Evolutionary conservation across 208 protist genomes (phyloP).

Genomic region (Trypanosomatidae sp.): DNA sequence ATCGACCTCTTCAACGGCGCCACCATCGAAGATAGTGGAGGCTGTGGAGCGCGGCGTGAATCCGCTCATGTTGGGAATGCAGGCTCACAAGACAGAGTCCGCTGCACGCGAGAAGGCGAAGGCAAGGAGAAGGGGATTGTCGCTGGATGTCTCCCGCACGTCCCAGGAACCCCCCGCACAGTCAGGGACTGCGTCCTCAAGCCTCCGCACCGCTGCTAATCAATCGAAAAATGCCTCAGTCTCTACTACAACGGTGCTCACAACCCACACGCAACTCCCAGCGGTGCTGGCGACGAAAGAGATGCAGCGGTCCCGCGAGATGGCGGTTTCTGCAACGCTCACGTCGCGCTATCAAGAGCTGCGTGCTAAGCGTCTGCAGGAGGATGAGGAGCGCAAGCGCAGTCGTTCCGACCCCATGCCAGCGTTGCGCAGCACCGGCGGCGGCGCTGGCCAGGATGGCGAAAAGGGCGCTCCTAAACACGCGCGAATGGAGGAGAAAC

Average conservation of each 20-base stretch:
- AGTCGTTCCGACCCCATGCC: neutral
- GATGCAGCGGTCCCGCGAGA: conserved; percentile 7
- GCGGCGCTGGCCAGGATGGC: neutral
- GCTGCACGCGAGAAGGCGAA: conserved; percentile 20
- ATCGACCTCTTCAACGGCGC: neutral
- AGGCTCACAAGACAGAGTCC: conserved; percentile 13
- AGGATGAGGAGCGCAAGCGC: conserved; percentile 5
- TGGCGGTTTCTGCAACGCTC: conserved; percentile 6
- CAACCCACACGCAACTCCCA: neutral
- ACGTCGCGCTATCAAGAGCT: conserved; percentile 11
- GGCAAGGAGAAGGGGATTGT: neutral
- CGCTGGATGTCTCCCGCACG: neutral
- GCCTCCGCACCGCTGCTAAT: neutral
- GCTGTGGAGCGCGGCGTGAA: conserved; percentile 24
- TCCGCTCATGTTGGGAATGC: conserved; percentile 13
- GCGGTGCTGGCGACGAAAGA: neutral
- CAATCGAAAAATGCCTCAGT: neutral
- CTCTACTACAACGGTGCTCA: neutral
- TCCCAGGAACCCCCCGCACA: neutral
- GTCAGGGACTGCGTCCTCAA: neutral
- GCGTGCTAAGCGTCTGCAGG: conserved; percentile 8
- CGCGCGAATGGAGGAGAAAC: neutral
- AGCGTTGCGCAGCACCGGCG: neutral
- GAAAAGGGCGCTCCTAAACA: neutral
- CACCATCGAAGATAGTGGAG: conserved; percentile 22